Base-by-base conservation (phyloP, 345 rosid genomes). In the Capsella bursapastoris region DNA sequence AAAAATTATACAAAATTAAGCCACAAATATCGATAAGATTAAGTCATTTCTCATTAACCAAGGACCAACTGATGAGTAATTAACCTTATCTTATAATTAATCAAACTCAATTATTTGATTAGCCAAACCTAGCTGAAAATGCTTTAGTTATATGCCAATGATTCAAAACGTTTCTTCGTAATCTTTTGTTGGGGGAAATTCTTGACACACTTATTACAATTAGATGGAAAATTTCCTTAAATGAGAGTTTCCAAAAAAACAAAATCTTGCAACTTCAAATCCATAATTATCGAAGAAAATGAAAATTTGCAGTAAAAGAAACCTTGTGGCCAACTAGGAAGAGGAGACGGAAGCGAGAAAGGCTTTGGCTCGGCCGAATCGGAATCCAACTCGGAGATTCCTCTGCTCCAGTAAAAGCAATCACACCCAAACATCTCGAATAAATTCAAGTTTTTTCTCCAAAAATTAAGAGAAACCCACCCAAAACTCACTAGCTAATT, bases 251-350 rank as follows among this genome's bases (percentile, higher is more conserved):
- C 25, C 25, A 22, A 22, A 22, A 22, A 22, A 22, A 22, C 25
- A 22, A 58, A 58, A 48, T 15, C 31, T 58, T 67, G 68, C 55
- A 25, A 44, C 16, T 66, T 32, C 35, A 12, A 5, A 25, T 25
- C 35, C 25, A 58, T 58, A 41, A 15, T n/a, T 51, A 41, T 7
- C 41, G 25, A 7, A 64, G 32, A 65, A 64, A 34, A 2, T 31
- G 49, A 50, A 34, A 34, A 34, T 7, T 69, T 70, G 71, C 28
- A 70, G 4, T 57, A 57, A 64, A 71, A 53, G 73, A 58, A 71
- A 11, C 96, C 96, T 79, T 79, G 80, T 67, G 96, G 93, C 93
- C 93, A 90, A 34, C 79, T 28, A 28, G 96, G 96, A 70, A 90
- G 70, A 8, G 90, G 82, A 40, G 87, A 76, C 59, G 93, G 96